Evolutionary conservation across 2,329 filamentous ascomycete genomes (phyloP), one percentile per base, ranked within the genome.

Genomic region (Penicillium palitans): DNA sequence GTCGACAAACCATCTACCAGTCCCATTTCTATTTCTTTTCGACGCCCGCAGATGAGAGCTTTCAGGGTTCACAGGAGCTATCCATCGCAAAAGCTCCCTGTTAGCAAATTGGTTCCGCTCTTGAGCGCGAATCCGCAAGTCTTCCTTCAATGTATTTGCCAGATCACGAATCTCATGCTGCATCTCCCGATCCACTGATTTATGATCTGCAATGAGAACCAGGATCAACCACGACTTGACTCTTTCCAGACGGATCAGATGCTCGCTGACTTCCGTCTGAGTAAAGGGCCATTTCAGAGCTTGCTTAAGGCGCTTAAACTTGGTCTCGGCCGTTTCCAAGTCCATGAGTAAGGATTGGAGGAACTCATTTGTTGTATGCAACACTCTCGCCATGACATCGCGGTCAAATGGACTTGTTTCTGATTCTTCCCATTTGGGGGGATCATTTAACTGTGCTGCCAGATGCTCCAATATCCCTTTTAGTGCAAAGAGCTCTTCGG

Each of bases 151-250:
- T 19, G 50, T 56, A 2, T 35, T 58, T 10, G 64, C 44, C 39
- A 65, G 19, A 25, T 35, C 52, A 25, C 49, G 57, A 25, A 66
- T 57, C 24, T 66, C 64, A 12, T 51, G 51, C 17, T 66, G 59
- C 9, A 65, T 29, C 17, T 59, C 63, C 39, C 52, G 47, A n/a
- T 65, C 59, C 6, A 52, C 53, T 1, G 61, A 52, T 5, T 52
- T 57, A 40, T 61, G 57, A 21, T 66, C 64, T n/a, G 62, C 55
- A 8, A 51, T 65, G n/a, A 66, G 58, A 27, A 66, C 64, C 39
- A 66, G 52, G 24, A 65, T 64, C 51, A 66, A 58, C 64, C 64
- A 66, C 5, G 64, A 65, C 33, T 66, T 66, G 29, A 66, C 62
- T 33, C 64, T 54, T 53, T 65, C 64, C 19, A 66, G 45, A 13